Base-by-base conservation (phyloP, 2,329 filamentous ascomycete species). In the Boeremia exigua region DNA sequence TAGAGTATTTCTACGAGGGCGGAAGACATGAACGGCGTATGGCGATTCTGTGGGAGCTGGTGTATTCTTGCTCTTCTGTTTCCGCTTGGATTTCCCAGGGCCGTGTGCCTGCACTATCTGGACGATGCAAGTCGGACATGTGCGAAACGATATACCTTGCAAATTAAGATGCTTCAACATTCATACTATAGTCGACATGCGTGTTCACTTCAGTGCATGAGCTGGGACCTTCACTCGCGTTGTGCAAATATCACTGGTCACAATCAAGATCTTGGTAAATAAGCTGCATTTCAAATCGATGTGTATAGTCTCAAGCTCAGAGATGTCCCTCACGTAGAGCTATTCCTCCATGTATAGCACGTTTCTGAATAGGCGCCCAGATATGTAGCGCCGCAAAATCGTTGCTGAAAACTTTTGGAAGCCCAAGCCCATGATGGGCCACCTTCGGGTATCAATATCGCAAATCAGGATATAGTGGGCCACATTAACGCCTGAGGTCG, bases 11-110 rank as follows among this genome's bases (percentile, higher is more conserved):
- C 12, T 43, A 23, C n/a, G 14, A 19, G 19, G 38, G 28, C n/a
- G 40, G 40, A 48, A 50, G 48, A 43, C 32, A 50, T 17, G 47
- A 46, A 39, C 47, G 63, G 63, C 61, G 60, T 66, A 63, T 48
- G 63, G 63, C 63, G 63, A 66, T 56, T 53, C 38, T 48, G 44
- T 28, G 46, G 54, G 53, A 54, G 48, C 51, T 48, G 40, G 48
- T 37, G 38, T 45, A 42, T 36, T 46, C 37, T 54, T 62, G 23
- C 28, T 43, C 40, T 32, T 43, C 49, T 46, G 29, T 52, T 45
- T 34, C 40, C 40, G 29, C 40, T 59, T 58, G 50, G 49, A 55
- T 55, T 45, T 39, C 44, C 32, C 27, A 17, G 25, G 36, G 42
- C 43, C 37, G 33, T 40, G 10, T 38, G 28, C 28, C 19, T 48